Evolutionary conservation across 331 rosid species (phyloP).

Genomic region (Rosa hybrid): DNA sequence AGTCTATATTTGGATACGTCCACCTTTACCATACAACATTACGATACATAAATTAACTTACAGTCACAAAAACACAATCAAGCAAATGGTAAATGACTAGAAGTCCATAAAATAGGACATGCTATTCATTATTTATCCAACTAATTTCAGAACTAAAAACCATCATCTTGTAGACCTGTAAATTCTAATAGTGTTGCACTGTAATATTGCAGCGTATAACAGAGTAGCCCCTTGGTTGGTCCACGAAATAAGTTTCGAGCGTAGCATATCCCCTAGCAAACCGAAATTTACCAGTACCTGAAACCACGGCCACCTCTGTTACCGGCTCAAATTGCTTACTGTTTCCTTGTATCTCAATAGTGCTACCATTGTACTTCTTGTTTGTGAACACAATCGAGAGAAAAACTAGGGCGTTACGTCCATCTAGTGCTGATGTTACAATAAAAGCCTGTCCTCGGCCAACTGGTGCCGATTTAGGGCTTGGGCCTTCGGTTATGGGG

Average conservation of each 20-base stretch:
- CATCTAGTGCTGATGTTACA: conserved; percentile 7
- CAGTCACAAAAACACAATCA: not conserved
- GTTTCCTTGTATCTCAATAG: conserved; percentile 25
- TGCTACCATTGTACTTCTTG: conserved; percentile 23
- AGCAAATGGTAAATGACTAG: not conserved
- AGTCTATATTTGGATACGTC: too few relatives aligned
- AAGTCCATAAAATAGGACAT: not conserved
- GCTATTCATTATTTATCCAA: too few relatives aligned
- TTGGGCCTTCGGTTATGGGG: too few relatives aligned
- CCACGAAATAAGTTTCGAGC: not conserved
- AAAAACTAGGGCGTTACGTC: not conserved
- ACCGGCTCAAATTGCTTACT: not conserved
- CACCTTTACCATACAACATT: too few relatives aligned
- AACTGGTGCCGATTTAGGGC: too few relatives aligned
- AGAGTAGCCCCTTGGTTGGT: conserved; percentile 11
- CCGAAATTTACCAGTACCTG: conserved; percentile 33
- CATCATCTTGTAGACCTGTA: not conserved
- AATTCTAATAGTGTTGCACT: conserved; percentile 10
- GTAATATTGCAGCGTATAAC: conserved; percentile 15
- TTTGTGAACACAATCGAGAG: conserved; percentile 17
- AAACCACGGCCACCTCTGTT: conserved; percentile 24
- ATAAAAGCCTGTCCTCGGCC: conserved; percentile 19
- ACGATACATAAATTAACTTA: not conserved
- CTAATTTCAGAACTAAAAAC: not conserved
- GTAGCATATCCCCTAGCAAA: conserved; percentile 23